These are phyloP conservation scores for Begonia loranthoides DNA, from an alignment of 306 rosid genomes.

Conservation along the genomic window DNA sequence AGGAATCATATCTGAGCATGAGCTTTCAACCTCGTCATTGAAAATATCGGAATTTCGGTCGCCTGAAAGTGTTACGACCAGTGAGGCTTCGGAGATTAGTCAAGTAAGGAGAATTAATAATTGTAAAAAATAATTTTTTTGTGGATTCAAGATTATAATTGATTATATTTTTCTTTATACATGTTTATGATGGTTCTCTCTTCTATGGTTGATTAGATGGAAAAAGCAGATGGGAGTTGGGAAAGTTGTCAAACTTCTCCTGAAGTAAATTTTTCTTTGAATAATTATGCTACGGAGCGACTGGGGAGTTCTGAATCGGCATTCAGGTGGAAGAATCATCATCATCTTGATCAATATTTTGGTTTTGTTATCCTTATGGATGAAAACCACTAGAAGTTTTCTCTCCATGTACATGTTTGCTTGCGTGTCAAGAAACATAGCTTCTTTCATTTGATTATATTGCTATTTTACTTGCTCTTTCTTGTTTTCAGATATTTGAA, in stretches of 20 bases:
- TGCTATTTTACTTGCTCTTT: not conserved
- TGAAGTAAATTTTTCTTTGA: constrained; percentile 27
- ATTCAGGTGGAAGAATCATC: constrained; percentile 53
- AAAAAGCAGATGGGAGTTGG: constrained; percentile 33
- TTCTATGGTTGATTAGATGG: constrained; percentile 9
- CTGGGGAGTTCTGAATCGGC: constrained; percentile 62
- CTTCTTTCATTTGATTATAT: not conserved
- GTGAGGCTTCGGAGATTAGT: constrained; percentile 53
- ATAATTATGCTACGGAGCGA: constrained; percentile 28
- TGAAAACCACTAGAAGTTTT: no score
- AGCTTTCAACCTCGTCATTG: constrained; percentile 27
- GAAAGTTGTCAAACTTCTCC: constrained; percentile 45
- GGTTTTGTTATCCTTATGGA: no score
- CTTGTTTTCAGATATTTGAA: constrained; percentile 1
- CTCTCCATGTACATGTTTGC: no score
- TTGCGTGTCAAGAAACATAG: no score
- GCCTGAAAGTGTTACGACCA: constrained; percentile 43
- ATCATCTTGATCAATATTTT: not conserved
- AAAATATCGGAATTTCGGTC: constrained; percentile 49
- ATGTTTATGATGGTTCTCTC: not conserved
- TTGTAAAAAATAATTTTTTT: constrained; percentile 32
- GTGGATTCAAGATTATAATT: constrained; percentile 16
- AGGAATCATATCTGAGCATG: constrained; percentile 56
- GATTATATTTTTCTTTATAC: not conserved
- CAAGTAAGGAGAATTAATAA: constrained; percentile 44